Percentiles rank a stretch among this genome's conserved stretches.
Conservation (phyloP, 306 rosid genomes). For the Abrus pulchellus region DNA sequence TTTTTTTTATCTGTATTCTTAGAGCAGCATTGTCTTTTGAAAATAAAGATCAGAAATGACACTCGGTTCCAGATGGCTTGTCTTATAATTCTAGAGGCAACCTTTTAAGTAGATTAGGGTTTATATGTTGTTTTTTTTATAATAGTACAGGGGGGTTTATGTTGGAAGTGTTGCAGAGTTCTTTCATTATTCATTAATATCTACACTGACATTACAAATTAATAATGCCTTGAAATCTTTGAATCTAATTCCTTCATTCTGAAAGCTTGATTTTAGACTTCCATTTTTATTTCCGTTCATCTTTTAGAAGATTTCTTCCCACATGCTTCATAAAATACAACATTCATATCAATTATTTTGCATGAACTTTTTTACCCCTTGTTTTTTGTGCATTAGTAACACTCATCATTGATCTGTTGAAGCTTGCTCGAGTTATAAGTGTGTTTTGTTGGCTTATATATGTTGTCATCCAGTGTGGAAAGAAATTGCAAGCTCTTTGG, state of each 20-base stretch:
- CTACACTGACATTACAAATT: background rate
- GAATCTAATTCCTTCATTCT: slow-evolving; percentile 2
- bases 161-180: background rate
- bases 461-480: slow-evolving; percentile 9
- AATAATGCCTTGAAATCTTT: background rate
- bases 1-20: background rate
- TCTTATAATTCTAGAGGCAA: background rate
- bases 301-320: slow-evolving; percentile 10
- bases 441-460: background rate
- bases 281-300: slow-evolving; percentile 1
- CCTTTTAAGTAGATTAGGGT: background rate
- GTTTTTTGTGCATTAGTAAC: slow-evolving; percentile 25
- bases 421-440: slow-evolving; percentile 10
- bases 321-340: background rate
- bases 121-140: background rate
- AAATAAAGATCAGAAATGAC: background rate
- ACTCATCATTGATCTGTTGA: background rate
- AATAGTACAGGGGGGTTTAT: background rate
- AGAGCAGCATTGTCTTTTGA: background rate
- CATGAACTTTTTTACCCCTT: slow-evolving; percentile 10
- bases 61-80: slow-evolving; percentile 18
- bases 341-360: slow-evolving; percentile 11
- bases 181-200: slow-evolving; percentile 5
- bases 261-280: slow-evolving; percentile 1
- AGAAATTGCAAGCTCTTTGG: background rate